phyloP scores from a whole-genome alignment of 2,329 filamentous ascomycete species.

The Lachnellula suecica region DNA sequence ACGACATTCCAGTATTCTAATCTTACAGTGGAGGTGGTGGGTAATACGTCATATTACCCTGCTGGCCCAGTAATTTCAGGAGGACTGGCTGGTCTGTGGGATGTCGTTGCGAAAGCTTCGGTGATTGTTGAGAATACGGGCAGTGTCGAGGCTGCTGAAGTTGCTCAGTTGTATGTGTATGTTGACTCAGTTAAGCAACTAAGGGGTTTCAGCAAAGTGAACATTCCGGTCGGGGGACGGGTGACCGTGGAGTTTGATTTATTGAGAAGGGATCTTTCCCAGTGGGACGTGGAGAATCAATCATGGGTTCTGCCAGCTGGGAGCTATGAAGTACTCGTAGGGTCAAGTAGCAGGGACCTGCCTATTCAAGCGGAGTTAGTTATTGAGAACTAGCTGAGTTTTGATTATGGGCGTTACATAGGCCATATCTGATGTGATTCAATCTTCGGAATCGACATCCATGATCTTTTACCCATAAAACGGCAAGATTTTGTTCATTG shows the following conservation, averaged over 20 bases:
- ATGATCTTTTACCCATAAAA: too few relatives aligned
- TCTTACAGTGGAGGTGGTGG: slow-evolving; percentile 31
- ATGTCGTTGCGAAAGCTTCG: slow-evolving; percentile 48
- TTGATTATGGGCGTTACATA: too few relatives aligned
- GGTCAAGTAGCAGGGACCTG: slow-evolving; percentile 22
- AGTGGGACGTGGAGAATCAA: slow-evolving; percentile 61
- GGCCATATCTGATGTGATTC: too few relatives aligned
- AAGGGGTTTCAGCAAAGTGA: slow-evolving; percentile 62
- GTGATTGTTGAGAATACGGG: slow-evolving; percentile 55
- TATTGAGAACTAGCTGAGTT: too few relatives aligned
- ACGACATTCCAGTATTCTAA: slow-evolving; percentile 51
- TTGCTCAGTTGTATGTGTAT: slow-evolving; percentile 39
- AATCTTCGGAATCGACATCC: too few relatives aligned
- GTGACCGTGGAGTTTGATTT: slow-evolving; percentile 49
- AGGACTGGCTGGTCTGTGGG: slow-evolving; percentile 55
- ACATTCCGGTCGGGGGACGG: slow-evolving; percentile 45
- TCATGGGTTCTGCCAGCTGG: slow-evolving; percentile 49
- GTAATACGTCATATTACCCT: slow-evolving; percentile 33
- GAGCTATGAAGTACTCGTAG: slow-evolving; percentile 22
- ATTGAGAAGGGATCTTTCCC: slow-evolving; percentile 60
- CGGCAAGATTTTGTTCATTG: too few relatives aligned
- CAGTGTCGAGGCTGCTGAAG: slow-evolving; percentile 29
- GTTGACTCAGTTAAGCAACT: too few relatives aligned
- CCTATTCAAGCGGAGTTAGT: too few relatives aligned
- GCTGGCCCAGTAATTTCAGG: slow-evolving; percentile 49